phyloP scores from a whole-genome alignment of 129 eudicot genomes.

The Flaveria bidentis region DNA sequence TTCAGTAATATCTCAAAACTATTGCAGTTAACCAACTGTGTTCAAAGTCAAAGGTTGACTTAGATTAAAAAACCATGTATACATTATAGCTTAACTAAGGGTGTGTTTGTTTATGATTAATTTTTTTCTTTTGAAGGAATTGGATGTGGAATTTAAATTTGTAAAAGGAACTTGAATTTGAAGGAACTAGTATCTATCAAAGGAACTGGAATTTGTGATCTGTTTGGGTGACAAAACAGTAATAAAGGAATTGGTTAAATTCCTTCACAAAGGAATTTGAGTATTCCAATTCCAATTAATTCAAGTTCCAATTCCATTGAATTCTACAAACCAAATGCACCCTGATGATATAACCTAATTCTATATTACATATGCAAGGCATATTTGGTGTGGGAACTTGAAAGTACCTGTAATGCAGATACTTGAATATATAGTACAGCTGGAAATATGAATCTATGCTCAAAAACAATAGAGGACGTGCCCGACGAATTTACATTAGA shows the following conservation, averaged over 20 bases:
- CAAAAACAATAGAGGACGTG: slow-evolving; percentile 39
- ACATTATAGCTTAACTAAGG: not conserved
- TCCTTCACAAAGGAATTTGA: too few relatives aligned
- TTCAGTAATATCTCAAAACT: not conserved
- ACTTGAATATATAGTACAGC: slow-evolving; percentile 78
- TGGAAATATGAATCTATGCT: slow-evolving; percentile 62
- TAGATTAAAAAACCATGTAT: not conserved
- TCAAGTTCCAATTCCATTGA: too few relatives aligned
- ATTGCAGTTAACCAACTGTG: not conserved
- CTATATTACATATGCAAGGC: not conserved
- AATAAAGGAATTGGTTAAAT: too few relatives aligned
- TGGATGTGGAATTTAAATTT: too few relatives aligned
- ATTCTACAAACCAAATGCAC: too few relatives aligned
- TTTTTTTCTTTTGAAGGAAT: too few relatives aligned
- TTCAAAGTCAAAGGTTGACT: not conserved
- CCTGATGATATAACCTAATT: not conserved
- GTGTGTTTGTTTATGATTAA: too few relatives aligned
- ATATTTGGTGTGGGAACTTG: slow-evolving; percentile 6
- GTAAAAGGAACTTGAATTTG: too few relatives aligned
- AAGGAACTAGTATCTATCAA: too few relatives aligned
- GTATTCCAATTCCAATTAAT: too few relatives aligned
- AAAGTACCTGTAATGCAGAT: slow-evolving; percentile 69
- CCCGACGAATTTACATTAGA: slow-evolving; percentile 40
- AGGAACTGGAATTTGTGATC: too few relatives aligned
- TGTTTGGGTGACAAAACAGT: too few relatives aligned